These are phyloP conservation scores for Ogataea parapolymorpha DNA, from an alignment of 805 yeast species.

Conservation along the genomic window DNA sequence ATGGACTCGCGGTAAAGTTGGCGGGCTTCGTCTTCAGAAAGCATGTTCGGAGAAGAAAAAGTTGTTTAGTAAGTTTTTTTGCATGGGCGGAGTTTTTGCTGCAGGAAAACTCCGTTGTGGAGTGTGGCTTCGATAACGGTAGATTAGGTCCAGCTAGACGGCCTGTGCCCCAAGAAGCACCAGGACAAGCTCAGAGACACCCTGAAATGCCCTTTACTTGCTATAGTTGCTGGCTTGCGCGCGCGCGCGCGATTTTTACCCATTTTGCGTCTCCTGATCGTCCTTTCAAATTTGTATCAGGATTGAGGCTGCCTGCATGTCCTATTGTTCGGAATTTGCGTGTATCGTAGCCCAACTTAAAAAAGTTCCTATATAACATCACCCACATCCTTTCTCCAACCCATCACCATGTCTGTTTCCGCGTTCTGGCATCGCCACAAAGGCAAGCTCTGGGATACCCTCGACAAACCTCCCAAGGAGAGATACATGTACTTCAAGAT, in stretches of 20 bases:
- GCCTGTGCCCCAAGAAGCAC: too few relatives aligned
- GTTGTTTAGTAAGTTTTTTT: not conserved
- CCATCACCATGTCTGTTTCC: not conserved
- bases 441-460: slow-evolving; percentile 19
- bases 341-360: too few relatives aligned
- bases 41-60: slow-evolving; percentile 7
- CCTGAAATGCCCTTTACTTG: too few relatives aligned
- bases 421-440: slow-evolving; percentile 16
- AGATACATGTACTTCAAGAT: slow-evolving; percentile 36
- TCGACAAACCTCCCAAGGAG: slow-evolving; percentile 40
- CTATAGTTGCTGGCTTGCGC: too few relatives aligned
- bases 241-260: too few relatives aligned
- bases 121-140: not conserved
- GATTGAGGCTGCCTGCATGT: not conserved
- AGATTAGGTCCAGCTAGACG: not conserved
- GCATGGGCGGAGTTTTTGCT: slow-evolving; percentile 2
- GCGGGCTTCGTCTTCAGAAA: slow-evolving; percentile 20
- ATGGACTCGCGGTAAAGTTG: slow-evolving; percentile 16
- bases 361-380: not conserved
- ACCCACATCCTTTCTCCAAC: not conserved
- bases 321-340: not conserved
- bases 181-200: too few relatives aligned
- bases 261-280: not conserved
- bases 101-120: not conserved
- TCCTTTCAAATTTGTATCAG: not conserved